A percentile compares a stretch with the other conserved stretches of the same genome.
These are phyloP conservation scores for Mycena rebaudengoi DNA, from an alignment of 768 basidiomycete species.

Conservation along the genomic window DNA sequence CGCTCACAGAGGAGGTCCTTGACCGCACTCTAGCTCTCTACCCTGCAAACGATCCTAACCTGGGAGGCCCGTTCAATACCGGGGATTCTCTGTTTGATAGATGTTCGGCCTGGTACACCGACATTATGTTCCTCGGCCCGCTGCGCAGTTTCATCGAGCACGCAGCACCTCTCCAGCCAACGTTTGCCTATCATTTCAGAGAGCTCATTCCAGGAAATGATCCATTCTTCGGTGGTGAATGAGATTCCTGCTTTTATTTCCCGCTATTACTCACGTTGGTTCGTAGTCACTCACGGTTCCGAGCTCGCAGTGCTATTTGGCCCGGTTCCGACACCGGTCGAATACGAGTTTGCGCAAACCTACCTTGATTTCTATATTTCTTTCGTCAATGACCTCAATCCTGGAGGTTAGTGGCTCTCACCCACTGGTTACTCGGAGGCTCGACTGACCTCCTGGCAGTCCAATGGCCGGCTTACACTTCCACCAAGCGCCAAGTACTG, in stretches of 20 bases:
- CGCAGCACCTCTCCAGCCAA: constrained; percentile 54
- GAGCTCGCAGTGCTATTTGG: constrained; percentile 61
- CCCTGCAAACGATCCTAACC: constrained; percentile 56
- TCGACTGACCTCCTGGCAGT: constrained; percentile 34
- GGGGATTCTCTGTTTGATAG: constrained; percentile 69
- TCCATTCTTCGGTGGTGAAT: constrained; percentile 54
- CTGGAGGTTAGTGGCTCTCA: constrained; percentile 54
- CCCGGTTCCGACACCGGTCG: constrained; percentile 50
- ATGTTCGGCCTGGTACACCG: constrained; percentile 65
- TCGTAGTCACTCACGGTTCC: constrained; percentile 60
- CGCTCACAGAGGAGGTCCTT: constrained; percentile 52
- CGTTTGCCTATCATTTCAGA: constrained; percentile 63
- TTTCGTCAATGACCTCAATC: constrained; percentile 64
- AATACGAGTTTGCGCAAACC: constrained; percentile 55
- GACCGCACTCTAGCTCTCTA: constrained; percentile 49
- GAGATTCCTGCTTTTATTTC: neutral
- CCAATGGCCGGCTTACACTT: constrained; percentile 55
- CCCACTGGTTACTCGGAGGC: neutral
- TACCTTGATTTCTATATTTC: constrained; percentile 64
- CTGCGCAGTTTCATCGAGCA: constrained; percentile 59
- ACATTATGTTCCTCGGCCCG: constrained; percentile 62
- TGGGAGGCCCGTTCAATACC: constrained; percentile 63
- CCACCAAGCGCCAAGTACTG: constrained; percentile 46
- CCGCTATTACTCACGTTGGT: neutral
- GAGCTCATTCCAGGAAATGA: constrained; percentile 67